Percentiles rank a stretch among this genome's conserved stretches.
phyloP scores from a whole-genome alignment of 768 basidiomycete species.

The Phanerodontia chrysosporium region DNA sequence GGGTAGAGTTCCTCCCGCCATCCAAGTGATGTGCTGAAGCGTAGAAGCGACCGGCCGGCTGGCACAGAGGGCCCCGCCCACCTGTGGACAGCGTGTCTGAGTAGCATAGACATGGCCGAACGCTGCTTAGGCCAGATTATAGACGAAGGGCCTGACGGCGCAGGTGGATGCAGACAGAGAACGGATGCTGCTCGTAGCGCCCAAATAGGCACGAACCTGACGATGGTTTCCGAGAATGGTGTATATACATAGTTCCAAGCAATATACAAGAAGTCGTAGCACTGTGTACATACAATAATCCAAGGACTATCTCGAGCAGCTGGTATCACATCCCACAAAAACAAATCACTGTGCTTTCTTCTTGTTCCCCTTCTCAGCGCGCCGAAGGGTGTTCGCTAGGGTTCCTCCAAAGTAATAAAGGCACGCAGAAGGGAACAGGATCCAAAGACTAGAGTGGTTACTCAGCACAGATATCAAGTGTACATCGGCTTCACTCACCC shows the following conservation, averaged over 20 bases:
- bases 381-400: slow-evolving; percentile 42
- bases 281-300: no score
- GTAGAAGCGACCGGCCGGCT: neutral
- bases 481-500: slow-evolving; percentile 45
- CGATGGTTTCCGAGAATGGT: neutral
- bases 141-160: no score
- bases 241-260: neutral
- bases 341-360: slow-evolving; percentile 23
- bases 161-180: neutral
- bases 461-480: neutral
- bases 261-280: neutral
- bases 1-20: slow-evolving; percentile 2
- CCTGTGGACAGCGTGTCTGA: neutral
- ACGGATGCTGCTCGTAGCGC: neutral
- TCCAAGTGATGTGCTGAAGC: neutral
- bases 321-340: no score
- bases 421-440: slow-evolving; percentile 65
- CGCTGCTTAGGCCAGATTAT: no score
- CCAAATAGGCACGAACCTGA: neutral
- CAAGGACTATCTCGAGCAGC: no score
- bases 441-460: slow-evolving; percentile 43
- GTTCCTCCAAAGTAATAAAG: slow-evolving; percentile 58
- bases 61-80: no score
- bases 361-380: slow-evolving; percentile 21
- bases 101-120: neutral